A percentile compares a stretch with the other conserved stretches of the same genome.
Evolutionary conservation across 2,329 filamentous ascomycete species (phyloP).

Genomic region (Botryosphaeria dothidea): DNA sequence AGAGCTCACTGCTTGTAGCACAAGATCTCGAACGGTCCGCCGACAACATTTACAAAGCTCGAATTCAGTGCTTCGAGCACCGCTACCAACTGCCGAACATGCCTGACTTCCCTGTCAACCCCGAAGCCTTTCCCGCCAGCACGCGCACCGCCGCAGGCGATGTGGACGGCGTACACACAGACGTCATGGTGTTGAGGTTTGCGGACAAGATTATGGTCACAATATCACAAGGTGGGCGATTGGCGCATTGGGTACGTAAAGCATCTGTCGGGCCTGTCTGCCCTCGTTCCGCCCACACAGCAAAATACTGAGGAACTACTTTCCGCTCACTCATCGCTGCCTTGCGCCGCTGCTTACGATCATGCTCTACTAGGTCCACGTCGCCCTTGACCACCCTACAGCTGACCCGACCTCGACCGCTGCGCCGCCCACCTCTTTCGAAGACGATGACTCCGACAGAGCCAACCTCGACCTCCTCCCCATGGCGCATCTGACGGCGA

Average conservation of each 20-base stretch:
- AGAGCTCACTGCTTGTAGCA: neutral
- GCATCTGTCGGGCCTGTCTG: too few species aligned
- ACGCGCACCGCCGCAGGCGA: slow-evolving; percentile 57
- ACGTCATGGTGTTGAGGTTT: slow-evolving; percentile 73
- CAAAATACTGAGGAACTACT: neutral
- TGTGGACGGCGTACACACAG: slow-evolving; percentile 70
- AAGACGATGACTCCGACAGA: slow-evolving; percentile 50
- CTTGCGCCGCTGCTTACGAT: neutral
- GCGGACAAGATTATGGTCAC: slow-evolving; percentile 90
- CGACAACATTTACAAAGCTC: neutral
- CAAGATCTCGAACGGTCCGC: neutral
- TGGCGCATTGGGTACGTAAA: slow-evolving; percentile 85
- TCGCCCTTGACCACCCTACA: slow-evolving; percentile 65
- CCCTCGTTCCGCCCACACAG: neutral
- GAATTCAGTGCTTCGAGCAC: neutral
- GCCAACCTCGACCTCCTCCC: slow-evolving; percentile 65
- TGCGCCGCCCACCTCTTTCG: slow-evolving; percentile 31
- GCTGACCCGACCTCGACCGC: slow-evolving; percentile 61
- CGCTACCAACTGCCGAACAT: neutral
- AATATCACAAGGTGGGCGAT: slow-evolving; percentile 77
- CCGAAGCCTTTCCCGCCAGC: slow-evolving; percentile 66
- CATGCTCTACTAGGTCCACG: slow-evolving; percentile 63
- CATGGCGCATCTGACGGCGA: slow-evolving; percentile 78
- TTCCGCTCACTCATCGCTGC: neutral
- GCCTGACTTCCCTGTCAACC: slow-evolving; percentile 27